Conservation (phyloP, 2,329 filamentous ascomycete genomes). For the Xylaria sp. region DNA sequence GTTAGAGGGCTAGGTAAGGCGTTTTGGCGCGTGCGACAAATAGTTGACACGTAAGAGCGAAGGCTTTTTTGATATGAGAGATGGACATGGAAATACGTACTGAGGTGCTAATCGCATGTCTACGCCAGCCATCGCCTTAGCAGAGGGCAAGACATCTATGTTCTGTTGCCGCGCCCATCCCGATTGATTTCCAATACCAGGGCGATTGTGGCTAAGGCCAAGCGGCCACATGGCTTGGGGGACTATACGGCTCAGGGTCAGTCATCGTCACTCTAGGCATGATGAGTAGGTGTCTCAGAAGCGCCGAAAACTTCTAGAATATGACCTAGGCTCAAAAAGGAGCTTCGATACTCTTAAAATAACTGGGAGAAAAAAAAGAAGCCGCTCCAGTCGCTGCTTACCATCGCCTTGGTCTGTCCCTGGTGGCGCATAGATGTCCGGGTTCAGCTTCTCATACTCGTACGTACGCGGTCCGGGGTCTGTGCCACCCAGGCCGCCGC, state of each 20-base stretch:
- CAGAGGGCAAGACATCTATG: conserved; percentile 53
- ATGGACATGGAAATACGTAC: conserved; percentile 4
- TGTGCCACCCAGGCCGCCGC: conserved; percentile 54
- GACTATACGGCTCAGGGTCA: conserved; percentile 30
- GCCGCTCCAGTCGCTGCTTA: not conserved
- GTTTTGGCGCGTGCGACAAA: not conserved
- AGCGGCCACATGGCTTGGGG: conserved; percentile 60
- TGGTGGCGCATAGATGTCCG: conserved; percentile 59
- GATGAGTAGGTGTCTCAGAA: too few relatives aligned
- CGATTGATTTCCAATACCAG: conserved; percentile 49
- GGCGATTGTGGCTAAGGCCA: conserved; percentile 55
- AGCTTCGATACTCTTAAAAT: not conserved
- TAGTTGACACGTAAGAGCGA: not conserved
- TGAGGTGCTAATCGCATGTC: conserved; percentile 63
- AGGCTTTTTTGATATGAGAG: not conserved
- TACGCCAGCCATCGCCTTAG: conserved; percentile 61
- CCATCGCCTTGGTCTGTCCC: conserved; percentile 55
- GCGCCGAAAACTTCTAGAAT: too few relatives aligned
- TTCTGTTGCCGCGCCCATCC: conserved; percentile 64
- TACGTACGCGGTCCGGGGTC: conserved; percentile 59
- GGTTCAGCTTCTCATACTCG: conserved; percentile 58
- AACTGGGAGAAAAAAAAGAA: not conserved
- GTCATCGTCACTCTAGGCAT: not conserved
- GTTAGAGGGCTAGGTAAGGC: too few relatives aligned
- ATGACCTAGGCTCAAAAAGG: not conserved